Conservation (phyloP, 129 eudicot species). For the carrot (Daucus carota) region DNA sequence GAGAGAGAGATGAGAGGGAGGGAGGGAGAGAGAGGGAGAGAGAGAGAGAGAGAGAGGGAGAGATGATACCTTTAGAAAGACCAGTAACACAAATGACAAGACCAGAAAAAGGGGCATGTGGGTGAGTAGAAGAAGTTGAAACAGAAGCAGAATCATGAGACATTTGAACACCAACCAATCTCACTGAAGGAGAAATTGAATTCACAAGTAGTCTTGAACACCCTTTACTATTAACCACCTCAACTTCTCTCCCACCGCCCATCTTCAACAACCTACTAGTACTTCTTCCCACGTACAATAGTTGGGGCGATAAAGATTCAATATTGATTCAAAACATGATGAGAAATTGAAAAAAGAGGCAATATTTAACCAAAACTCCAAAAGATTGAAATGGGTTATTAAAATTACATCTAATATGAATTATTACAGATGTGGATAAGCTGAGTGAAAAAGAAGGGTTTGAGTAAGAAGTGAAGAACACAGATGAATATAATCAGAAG, state of each 20-base stretch:
- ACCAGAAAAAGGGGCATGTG: slow-evolving; percentile 48
- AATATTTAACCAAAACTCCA: background rate
- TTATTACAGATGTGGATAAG: background rate
- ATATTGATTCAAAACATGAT: background rate
- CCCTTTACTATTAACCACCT: slow-evolving; percentile 47
- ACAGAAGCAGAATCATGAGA: slow-evolving; percentile 42
- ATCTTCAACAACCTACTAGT: slow-evolving; percentile 1
- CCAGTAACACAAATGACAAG: slow-evolving; percentile 91
- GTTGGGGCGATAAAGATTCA: background rate
- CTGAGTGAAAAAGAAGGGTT: no score
- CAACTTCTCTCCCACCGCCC: slow-evolving; percentile 47
- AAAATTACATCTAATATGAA: background rate
- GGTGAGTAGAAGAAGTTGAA: slow-evolving; percentile 19
- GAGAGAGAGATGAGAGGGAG: background rate
- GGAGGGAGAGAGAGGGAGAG: background rate
- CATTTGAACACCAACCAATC: slow-evolving; percentile 24
- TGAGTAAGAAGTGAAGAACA: no score
- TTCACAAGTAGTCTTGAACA: slow-evolving; percentile 59
- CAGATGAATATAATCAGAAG: no score
- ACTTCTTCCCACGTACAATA: background rate
- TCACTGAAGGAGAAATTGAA: slow-evolving; percentile 29
- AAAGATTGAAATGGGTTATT: background rate
- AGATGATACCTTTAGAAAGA: slow-evolving; percentile 62
- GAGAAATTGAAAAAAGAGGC: background rate
- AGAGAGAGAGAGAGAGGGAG: background rate